Percentiles rank a stretch among this genome's conserved stretches.
phyloP scores from a whole-genome alignment of 768 basidiomycete genomes.

The Boletus edulis region DNA sequence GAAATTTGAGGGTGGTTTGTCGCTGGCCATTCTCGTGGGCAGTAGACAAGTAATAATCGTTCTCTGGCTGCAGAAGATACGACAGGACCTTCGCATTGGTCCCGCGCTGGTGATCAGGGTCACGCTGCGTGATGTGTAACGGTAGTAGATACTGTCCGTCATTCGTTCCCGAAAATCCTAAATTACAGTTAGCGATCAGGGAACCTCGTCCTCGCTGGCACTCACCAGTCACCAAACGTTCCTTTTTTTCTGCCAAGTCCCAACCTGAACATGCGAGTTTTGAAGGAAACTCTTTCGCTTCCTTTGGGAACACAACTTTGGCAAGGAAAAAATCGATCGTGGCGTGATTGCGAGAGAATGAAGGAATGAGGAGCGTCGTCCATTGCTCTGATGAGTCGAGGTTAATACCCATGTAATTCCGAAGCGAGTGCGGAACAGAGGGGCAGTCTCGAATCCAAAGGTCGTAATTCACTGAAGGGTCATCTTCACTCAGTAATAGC shows the following conservation, averaged over 20 bases:
- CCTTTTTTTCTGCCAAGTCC: constrained; percentile 46
- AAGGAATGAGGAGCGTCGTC: constrained; percentile 27
- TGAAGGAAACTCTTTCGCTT: constrained; percentile 45
- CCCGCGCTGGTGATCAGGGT: too few species aligned
- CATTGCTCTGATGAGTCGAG: constrained; percentile 36
- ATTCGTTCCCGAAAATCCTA: constrained; percentile 53
- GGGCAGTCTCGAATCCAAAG: constrained; percentile 32
- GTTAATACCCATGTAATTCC: constrained; percentile 41
- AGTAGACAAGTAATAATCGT: too few species aligned
- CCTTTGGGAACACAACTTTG: constrained; percentile 47
- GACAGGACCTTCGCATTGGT: too few species aligned
- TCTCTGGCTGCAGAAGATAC: too few species aligned
- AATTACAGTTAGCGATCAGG: not conserved
- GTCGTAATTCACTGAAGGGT: constrained; percentile 41
- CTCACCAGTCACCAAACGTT: constrained; percentile 10
- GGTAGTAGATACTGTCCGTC: constrained; percentile 37
- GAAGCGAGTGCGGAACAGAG: constrained; percentile 30
- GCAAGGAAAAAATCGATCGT: constrained; percentile 48
- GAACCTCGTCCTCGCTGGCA: too few species aligned
- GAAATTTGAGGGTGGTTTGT: too few species aligned
- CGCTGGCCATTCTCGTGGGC: too few species aligned
- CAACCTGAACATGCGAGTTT: constrained; percentile 50
- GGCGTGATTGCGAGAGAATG: constrained; percentile 36
- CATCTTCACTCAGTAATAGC: constrained; percentile 38
- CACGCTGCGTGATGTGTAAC: constrained; percentile 2